Evolutionary conservation across 31 red algal species (phyloP), one percentile per base, ranked within the genome.

Genomic region (Asparagopsis taxiformis): DNA sequence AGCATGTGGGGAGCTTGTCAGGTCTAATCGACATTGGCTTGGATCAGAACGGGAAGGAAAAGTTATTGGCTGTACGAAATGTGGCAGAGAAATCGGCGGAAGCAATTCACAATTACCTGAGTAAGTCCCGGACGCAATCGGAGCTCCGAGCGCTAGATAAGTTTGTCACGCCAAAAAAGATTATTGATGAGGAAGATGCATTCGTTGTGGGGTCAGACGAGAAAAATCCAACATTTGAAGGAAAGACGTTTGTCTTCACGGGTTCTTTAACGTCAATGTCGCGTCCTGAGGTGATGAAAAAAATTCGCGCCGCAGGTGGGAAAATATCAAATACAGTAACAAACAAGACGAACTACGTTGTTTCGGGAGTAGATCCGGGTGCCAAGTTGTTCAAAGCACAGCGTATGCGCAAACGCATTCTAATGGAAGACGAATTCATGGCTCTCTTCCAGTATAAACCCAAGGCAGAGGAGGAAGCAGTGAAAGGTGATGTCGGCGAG

Each of bases 81-180:
- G 65, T 89, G 35, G 85, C 74, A 20, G 85, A 89, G 48, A 80
- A 71, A 66, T 66, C 67, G 21, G 74, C 74, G 11, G 46, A 65
- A 33, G 64, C 73, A 31, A 33, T 89, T 49, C 65, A 62, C 26
- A n/a, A 73, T 54, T 73, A 67, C 59, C 66, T 89, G 21, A 68
- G 38, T 41, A 38, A 66, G 22, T 9, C 74, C 6, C 23, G 48
- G 16, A 57, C 58, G 9, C 36, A 60, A 26, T 32, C 36, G 30
- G 85, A 89, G 65, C 63, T 89, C 9, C 68, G 80, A 17, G 85
- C 74, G 36, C 51, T 89, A 32, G 31, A 31, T 33, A 36, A 51
- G 30, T 54, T 57, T 10, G 66, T 78, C 7, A 48, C 0, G 0
- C 46, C 57, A 0, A 29, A 28, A 11, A 57, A 17, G 5, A 60